phyloP scores from a whole-genome alignment of 1,139 yeast genomes.

The Magnusiomyces clavatus region DNA sequence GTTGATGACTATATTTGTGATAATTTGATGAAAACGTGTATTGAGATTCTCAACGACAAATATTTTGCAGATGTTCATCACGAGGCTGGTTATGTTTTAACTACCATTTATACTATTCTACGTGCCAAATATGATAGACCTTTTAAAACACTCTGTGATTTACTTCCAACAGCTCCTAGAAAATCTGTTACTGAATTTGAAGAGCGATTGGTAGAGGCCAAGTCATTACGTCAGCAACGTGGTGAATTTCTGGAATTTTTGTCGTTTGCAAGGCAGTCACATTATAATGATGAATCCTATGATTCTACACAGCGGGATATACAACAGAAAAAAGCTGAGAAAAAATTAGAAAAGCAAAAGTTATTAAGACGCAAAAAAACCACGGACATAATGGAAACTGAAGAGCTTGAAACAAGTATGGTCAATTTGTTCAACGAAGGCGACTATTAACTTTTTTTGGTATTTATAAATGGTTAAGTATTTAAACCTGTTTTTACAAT shows the following conservation, averaged over 20 bases:
- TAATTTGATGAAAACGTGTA: conserved; percentile 41
- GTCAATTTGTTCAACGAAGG: conserved; percentile 15
- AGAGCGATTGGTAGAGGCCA: conserved; percentile 49
- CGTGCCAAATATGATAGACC: conserved; percentile 48
- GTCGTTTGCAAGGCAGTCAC: conserved; percentile 30
- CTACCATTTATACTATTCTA: conserved; percentile 68
- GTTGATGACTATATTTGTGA: conserved; percentile 70
- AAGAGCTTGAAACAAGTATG: conserved; percentile 14
- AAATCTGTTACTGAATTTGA: conserved; percentile 46
- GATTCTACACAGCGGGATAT: conserved; percentile 11
- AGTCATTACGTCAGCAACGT: conserved; percentile 65
- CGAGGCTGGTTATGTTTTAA: conserved; percentile 83
- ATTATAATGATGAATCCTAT: conserved; percentile 5
- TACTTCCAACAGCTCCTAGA: conserved; percentile 34
- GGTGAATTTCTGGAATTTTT: conserved; percentile 61
- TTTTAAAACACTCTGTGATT: conserved; percentile 31
- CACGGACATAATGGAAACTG: conserved; percentile 13
- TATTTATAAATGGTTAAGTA: not conserved
- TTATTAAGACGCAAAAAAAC: conserved; percentile 10
- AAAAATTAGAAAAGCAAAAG: conserved; percentile 9
- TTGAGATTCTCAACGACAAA: conserved; percentile 63
- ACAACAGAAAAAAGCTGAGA: conserved; percentile 10
- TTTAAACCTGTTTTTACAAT: not conserved
- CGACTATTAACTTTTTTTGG: not conserved
- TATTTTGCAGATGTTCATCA: conserved; percentile 81